Evolutionary conservation across 208 protist species (phyloP), one percentile per base, ranked within the genome.

Genomic region (Trypanosomatidae sp.): DNA sequence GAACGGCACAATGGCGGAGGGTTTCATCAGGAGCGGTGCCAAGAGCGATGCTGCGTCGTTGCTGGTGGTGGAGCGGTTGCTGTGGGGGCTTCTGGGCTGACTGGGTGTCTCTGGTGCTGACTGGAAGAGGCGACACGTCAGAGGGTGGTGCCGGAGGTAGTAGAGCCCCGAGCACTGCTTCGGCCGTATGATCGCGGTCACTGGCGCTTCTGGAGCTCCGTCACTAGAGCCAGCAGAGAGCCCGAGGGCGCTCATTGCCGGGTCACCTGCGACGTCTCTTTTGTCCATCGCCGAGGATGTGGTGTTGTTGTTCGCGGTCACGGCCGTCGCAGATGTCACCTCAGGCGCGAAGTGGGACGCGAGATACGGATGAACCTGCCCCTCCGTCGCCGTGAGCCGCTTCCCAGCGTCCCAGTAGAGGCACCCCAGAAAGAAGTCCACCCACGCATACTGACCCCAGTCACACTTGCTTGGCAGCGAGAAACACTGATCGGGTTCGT

Each of bases 361-460:
- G 39, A 95, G 55, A 47, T 73, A 91, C 8, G 82, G 89, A 74
- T 95, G 90, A 44, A 69, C 79, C 33, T 76, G 74, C 60, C 81
- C 85, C 65, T 95, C 84, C 22, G 66, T 74, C 2, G 89, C 74
- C 13, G 76, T 88, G 19, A 95, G 80, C n/a, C 91, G 86, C 71
- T 87, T 71, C 22, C 44, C 62, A 13, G 89, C 74, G 67, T 91
- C 76, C 78, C 81, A 96, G 53, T 66, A 76, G 9, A 95, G 73
- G 58, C 83, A 90, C 15, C 88, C 85, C 53, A 90, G 73, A 19
- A 91, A 7, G 74, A 91, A 89, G 69, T 90, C 85, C 8, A 82
- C 76, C 70, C 76, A 74, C 13, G 43, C 64, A 41, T 69, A 73
- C 5, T 30, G 62, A 28, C 41, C 55, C 66, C 52, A 22, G 47